phyloP scores from a whole-genome alignment of 257 asterid genomes.

The Schizonepeta tenuifolia region DNA sequence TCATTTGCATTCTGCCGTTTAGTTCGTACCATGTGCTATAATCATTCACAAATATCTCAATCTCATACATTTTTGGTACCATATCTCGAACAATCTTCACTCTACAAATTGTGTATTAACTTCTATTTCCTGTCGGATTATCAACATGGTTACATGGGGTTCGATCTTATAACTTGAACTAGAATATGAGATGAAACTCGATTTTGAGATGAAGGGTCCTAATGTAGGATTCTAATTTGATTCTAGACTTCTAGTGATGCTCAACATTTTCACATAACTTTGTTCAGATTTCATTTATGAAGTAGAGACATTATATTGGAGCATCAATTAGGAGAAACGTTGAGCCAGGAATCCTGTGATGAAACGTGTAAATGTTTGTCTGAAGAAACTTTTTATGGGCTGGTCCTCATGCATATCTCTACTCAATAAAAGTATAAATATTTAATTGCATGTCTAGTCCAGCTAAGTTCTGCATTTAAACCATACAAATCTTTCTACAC shows the following conservation, averaged over 20 bases:
- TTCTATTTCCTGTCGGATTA: too few relatives aligned
- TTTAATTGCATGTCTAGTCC: neutral
- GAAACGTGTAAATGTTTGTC: slow-evolving; percentile 21
- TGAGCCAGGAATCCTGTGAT: slow-evolving; percentile 4
- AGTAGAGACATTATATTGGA: neutral
- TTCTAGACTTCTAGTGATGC: too few relatives aligned
- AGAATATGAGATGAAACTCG: too few relatives aligned
- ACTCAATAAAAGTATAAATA: neutral
- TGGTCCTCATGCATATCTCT: slow-evolving; percentile 1
- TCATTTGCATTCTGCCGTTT: neutral
- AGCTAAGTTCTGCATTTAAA: neutral
- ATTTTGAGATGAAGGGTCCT: too few relatives aligned
- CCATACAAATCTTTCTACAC: neutral
- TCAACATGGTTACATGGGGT: too few relatives aligned
- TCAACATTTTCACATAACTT: too few relatives aligned
- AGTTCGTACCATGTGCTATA: neutral
- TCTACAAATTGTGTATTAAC: neutral
- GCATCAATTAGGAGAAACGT: neutral
- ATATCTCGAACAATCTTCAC: neutral
- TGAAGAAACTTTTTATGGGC: neutral
- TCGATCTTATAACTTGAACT: too few relatives aligned
- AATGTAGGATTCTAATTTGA: too few relatives aligned
- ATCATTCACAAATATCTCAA: neutral
- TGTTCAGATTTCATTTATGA: neutral
- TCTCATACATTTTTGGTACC: neutral